Evolutionary conservation across 2,329 filamentous ascomycete species (phyloP), one percentile per base, ranked within the genome.

Genomic region (Xylariales sp.): DNA sequence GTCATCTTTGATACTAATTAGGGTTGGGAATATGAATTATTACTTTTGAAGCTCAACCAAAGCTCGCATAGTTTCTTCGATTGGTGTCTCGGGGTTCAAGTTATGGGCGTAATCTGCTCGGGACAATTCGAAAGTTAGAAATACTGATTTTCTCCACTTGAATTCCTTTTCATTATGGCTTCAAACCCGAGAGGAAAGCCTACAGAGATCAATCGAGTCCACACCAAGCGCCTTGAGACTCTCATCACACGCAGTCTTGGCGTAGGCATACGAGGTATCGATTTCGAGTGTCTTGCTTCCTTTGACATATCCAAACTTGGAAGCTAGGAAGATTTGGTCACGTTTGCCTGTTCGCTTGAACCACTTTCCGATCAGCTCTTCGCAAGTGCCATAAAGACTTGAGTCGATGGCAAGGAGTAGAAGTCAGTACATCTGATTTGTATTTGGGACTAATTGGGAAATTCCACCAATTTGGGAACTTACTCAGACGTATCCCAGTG

Each of bases 301-400:
- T 29, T 51, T 50, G 20, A 52, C 48, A 33, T 56, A 57, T 41
- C 58, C 71, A 42, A 74, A 76, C 42, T 77, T 77, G 11, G 70
- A 72, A 1, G 68, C 68, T 1, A 78, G 56, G 48, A 77, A 74
- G 43, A 77, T 67, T 31, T 74, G 52, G 15, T 67, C 46, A 0
- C 67, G 59, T 33, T 67, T 66, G 6, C 58, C 62, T 3, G 61
- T 66, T 14, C 59, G 54, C 33, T 61, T 56, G 47, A 75, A 68
- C 67, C 71, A 76, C 47, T 62, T 63, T 0, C 68, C 68, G 4
- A 76, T 25, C 0, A 74, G 46, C 4, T 67, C 63, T 47, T 76
- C 72, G 38, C 52, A 65, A 36, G 70, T 66, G 6, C 56, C 62
- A 36, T 76, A 74, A 8, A 65, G 31, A 23, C 50, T 54, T 17